These are phyloP conservation scores for Ensete glaucum DNA, from an alignment of 176 grass and related monocot species.

Conservation along the genomic window DNA sequence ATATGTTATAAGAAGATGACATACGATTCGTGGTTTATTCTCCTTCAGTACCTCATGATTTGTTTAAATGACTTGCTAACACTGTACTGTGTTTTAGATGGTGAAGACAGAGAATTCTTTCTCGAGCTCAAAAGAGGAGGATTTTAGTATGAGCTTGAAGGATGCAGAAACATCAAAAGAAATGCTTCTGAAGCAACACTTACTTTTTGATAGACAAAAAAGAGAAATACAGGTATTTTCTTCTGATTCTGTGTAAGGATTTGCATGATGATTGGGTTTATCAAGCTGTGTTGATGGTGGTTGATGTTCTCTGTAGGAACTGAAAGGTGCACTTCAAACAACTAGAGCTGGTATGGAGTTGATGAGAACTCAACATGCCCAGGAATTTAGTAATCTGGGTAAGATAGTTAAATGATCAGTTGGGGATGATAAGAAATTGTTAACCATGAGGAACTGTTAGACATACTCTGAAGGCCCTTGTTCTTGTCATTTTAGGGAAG, in stretches of 20 bases:
- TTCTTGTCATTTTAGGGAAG: slow-evolving; percentile 53
- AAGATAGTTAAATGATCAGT: slow-evolving; percentile 4
- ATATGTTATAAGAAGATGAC: slow-evolving; percentile 17
- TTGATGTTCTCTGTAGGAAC: slow-evolving; percentile 40
- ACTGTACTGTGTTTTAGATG: not conserved
- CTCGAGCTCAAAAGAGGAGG: slow-evolving; percentile 20
- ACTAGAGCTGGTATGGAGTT: slow-evolving; percentile 61
- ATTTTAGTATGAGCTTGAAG: slow-evolving; percentile 14
- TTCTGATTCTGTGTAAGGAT: not conserved
- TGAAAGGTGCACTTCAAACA: slow-evolving; percentile 45
- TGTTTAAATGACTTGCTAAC: not conserved
- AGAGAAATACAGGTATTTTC: slow-evolving; percentile 62
- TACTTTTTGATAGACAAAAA: slow-evolving; percentile 49
- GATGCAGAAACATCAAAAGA: slow-evolving; percentile 16
- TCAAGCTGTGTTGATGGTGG: slow-evolving; percentile 19
- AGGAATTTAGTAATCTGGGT: slow-evolving; percentile 60
- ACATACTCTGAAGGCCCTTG: slow-evolving; percentile 9
- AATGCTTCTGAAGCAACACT: slow-evolving; percentile 22
- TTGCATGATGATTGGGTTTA: slow-evolving; percentile 13
- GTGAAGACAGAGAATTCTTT: not conserved
- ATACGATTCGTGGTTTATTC: not conserved
- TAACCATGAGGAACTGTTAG: slow-evolving; percentile 13
- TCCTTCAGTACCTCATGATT: not conserved
- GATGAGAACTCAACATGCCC: slow-evolving; percentile 44
- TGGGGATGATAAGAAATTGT: not conserved